phyloP scores from a whole-genome alignment of 116 monocot genomes.

The Dioscorea cayenensis region DNA sequence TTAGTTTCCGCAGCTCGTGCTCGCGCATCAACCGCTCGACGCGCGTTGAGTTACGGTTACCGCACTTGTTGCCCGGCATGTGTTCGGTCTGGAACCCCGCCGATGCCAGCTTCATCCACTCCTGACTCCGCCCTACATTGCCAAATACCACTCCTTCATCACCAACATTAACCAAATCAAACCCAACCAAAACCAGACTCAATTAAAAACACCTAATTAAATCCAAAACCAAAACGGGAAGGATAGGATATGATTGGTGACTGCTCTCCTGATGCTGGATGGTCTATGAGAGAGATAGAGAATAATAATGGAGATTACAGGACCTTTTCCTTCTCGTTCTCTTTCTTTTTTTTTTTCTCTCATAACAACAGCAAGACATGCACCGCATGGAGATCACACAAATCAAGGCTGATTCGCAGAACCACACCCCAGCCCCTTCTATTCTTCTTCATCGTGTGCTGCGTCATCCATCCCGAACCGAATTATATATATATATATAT shows the following conservation, averaged over 20 bases:
- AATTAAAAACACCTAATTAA: too few relatives aligned
- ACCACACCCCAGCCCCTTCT: neutral
- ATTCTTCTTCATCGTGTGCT: neutral
- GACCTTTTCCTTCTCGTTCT: neutral
- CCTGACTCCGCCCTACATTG: neutral
- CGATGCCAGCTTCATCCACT: slow-evolving; percentile 1
- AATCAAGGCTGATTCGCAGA: slow-evolving; percentile 4
- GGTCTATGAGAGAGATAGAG: neutral
- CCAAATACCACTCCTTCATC: too few relatives aligned
- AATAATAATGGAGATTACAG: neutral
- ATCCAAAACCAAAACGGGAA: too few relatives aligned
- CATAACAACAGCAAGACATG: neutral
- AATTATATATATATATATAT: neutral
- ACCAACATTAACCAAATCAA: too few relatives aligned
- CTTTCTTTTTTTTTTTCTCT: too few relatives aligned
- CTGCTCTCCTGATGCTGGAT: neutral
- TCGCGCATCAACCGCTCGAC: slow-evolving; percentile 63
- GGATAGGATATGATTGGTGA: too few relatives aligned
- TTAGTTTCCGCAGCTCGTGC: slow-evolving; percentile 46
- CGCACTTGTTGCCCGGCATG: slow-evolving; percentile 45
- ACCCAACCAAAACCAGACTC: too few relatives aligned
- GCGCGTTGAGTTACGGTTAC: slow-evolving; percentile 26
- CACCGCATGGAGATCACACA: neutral
- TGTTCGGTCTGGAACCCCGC: slow-evolving; percentile 1
- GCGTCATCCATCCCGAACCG: neutral